Evolutionary conservation across 495 filamentous ascomycete genomes (phyloP).

Genomic region (Hypoxylon rickii): DNA sequence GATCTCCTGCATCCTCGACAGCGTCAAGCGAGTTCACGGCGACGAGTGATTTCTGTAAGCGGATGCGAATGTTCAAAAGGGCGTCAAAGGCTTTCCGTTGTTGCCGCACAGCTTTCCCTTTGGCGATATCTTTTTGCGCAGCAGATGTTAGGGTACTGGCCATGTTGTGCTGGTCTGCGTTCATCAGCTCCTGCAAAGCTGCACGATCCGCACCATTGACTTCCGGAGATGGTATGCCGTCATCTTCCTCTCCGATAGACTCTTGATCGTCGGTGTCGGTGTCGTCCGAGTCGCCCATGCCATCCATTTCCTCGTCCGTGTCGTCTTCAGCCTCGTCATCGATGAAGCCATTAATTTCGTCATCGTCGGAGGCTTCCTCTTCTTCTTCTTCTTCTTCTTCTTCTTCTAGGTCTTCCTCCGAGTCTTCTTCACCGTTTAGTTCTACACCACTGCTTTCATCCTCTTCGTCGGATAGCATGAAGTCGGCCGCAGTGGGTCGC

Average conservation of each 20-base stretch:
- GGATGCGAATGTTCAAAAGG: slow-evolving; percentile 84
- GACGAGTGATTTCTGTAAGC: slow-evolving; percentile 85
- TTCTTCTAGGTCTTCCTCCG: slow-evolving; percentile 45
- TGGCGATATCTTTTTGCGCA: slow-evolving; percentile 65
- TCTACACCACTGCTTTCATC: slow-evolving; percentile 40
- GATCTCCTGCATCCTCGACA: slow-evolving; percentile 43
- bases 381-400: slow-evolving; percentile 49
- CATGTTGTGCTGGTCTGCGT: slow-evolving; percentile 48
- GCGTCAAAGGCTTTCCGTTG: slow-evolving; percentile 86
- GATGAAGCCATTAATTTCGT: slow-evolving; percentile 44
- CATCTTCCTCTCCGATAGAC: slow-evolving; percentile 43
- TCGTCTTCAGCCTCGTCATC: slow-evolving; percentile 46
- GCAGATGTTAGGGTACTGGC: slow-evolving; percentile 46
- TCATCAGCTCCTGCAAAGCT: slow-evolving; percentile 39
- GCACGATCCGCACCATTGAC: slow-evolving; percentile 28
- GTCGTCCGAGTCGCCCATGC: slow-evolving; percentile 68
- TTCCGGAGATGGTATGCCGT: slow-evolving; percentile 12
- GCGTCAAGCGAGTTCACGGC: slow-evolving; percentile 75
- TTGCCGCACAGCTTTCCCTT: slow-evolving; percentile 81
- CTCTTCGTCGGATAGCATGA: slow-evolving; percentile 54
- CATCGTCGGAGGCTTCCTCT: slow-evolving; percentile 44
- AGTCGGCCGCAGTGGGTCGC: slow-evolving; percentile 55
- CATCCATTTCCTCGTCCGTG: slow-evolving; percentile 74
- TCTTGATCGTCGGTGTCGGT: slow-evolving; percentile 37
- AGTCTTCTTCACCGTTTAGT: slow-evolving; percentile 45